Evolutionary conservation across 352 stramenopile genomes (phyloP), one percentile per base, ranked within the genome.

Genomic region (Phytophthora constricta): DNA sequence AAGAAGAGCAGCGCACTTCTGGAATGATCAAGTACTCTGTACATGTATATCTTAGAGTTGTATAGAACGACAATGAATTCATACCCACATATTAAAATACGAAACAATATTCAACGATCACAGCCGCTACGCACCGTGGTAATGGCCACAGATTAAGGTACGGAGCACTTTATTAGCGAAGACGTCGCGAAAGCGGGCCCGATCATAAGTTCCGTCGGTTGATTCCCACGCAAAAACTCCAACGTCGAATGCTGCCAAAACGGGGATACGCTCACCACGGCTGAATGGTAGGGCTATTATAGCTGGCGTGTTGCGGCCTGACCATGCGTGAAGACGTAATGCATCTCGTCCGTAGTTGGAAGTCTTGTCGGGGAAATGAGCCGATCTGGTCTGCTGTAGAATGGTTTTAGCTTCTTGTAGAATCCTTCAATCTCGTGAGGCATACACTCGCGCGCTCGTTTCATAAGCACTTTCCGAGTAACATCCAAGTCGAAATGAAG

Each of bases 41-140:
- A 70, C 60, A 75, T 70, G 22, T 70, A 60, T 33, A 70, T 75
- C 16, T 69, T 65, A 22, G 67, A 59, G 26, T 75, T 67, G 51
- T 75, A 49, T 5, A 70, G 7, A 14, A 67, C 28, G n/a, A 64
- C 52, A 53, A 75, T 70, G 13, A 41, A 14, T 19, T 23, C 14
- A 49, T 20, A n/a, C 8, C 1, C n/a, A 11, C 9, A 49, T 49
- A 25, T 4, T 11, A 14, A 49, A 49, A 23, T 14, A 14, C 16
- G 13, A 25, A n/a, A n/a, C n/a, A 49, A 49, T 19, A 49, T 25
- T 23, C 10, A 49, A 49, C n/a, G 7, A 48, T 23, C 19, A 49
- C 16, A 49, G 23, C 20, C 42, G 11, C 13, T 11, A 8, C 42
- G 16, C 10, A 33, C 16, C 55, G 46, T 14, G 67, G 57, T n/a